Evolutionary conservation across 441 rosid genomes (phyloP), one percentile per base, ranked within the genome.

Genomic region (Populus trichocarpa): DNA sequence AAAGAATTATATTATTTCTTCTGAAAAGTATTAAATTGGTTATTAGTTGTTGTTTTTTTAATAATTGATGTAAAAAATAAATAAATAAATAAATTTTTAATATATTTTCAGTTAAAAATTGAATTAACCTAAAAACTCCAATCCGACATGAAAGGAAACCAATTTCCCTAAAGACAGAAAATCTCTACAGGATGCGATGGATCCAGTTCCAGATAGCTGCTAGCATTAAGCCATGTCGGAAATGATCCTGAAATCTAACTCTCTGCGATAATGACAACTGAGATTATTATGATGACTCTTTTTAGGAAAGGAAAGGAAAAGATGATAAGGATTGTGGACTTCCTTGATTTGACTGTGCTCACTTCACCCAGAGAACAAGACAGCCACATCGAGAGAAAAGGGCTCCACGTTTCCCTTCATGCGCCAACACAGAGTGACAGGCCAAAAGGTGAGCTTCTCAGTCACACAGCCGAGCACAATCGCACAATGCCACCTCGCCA

Each of bases 331-430:
- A 61, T 61, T 5, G 66, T 5, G 26, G 66, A 20, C 23, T 42
- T 42, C 53, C 5, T 42, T 42, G 14, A 13, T 42, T 46, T 46
- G 57, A 13, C 57, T 46, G 18, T 38, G 12, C 42, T 46, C 18
- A 32, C 22, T 16, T 77, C 20, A 33, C 22, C 16, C 8, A 25
- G 10, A 38, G 18, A 16, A 42, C n/a, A 65, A 71, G 67, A 69
- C 50, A 74, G 77, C 69, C 26, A 66, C 13, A 38, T n/a, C n/a
- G 25, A 30, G 38, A 65, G 32, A 64, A 13, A 18, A 53, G 40
- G 33, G 75, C 71, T 79, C 80, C 86, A 84, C 81, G 82, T 84
- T 81, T 79, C 82, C 70, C 1, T 30, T 30, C 84, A 81, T 81
- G 82, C 82, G 74, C 46, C 77, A 50, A 2, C 22, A 28, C 67